phyloP scores from a whole-genome alignment of 2,329 filamentous ascomycete species.

The Chaetothyriales sp. region DNA sequence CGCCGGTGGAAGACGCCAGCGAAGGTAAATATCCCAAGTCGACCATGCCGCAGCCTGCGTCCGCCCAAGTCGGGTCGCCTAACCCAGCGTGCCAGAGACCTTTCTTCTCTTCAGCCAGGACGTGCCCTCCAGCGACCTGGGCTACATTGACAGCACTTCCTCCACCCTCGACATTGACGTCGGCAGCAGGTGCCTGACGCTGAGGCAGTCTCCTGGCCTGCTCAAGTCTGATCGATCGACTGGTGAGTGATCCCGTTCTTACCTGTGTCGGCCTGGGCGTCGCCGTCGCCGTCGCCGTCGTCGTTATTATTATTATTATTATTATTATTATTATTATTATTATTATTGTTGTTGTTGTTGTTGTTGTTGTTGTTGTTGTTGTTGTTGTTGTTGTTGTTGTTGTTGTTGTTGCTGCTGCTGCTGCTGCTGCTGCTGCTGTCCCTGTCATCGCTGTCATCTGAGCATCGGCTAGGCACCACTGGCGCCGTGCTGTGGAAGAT shows the following conservation, averaged over 20 bases:
- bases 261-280: too few species aligned
- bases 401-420: too few species aligned
- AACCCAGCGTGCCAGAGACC: constrained; percentile 47
- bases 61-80: constrained; percentile 1
- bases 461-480: constrained; percentile 44
- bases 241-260: not conserved
- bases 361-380: not conserved
- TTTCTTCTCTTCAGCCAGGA: constrained; percentile 72
- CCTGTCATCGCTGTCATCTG: not conserved
- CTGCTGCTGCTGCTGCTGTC: not conserved
- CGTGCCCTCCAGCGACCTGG: constrained; percentile 62
- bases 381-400: not conserved
- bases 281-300: too few species aligned
- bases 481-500: constrained; percentile 89
- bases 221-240: constrained; percentile 61
- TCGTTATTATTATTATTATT: too few species aligned
- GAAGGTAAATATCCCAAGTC: constrained; percentile 37
- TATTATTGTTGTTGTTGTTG: not conserved
- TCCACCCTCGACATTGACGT: constrained; percentile 53
- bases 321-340: too few species aligned
- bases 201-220: constrained; percentile 72
- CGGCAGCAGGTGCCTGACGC: constrained; percentile 54
- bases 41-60: not conserved
- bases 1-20: constrained; percentile 29
- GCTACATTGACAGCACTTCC: constrained; percentile 66